A percentile compares a stretch with the other conserved stretches of the same genome.
Conservation (phyloP, 805 yeast species). For the Cyberlindnera xylosilytica region DNA sequence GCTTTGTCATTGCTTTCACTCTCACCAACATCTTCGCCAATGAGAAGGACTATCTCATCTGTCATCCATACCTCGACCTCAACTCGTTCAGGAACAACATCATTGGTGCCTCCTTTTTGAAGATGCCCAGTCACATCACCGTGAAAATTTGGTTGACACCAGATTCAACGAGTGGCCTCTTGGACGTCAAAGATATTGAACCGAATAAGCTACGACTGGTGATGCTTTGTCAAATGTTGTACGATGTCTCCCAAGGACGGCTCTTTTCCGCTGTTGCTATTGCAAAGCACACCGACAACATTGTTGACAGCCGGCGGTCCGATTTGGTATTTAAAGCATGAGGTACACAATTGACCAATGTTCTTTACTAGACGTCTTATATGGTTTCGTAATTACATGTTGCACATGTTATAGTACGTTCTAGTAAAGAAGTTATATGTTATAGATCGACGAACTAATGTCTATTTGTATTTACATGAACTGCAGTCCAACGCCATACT, state of each 20-base stretch:
- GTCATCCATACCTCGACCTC: background rate
- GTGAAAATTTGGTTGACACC: background rate
- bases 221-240: background rate
- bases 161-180: too few relatives aligned
- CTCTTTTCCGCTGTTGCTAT: background rate
- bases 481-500: slow-evolving; percentile 61
- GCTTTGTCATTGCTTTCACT: background rate
- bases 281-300: background rate
- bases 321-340: background rate
- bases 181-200: background rate
- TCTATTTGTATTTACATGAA: slow-evolving; percentile 39
- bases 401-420: too few relatives aligned
- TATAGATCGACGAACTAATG: background rate
- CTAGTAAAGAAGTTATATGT: too few relatives aligned
- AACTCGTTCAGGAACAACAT: background rate
- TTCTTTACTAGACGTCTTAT: too few relatives aligned
- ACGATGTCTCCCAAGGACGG: background rate
- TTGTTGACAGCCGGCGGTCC: background rate
- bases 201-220: background rate
- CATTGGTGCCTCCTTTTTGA: background rate
- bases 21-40: background rate
- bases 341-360: too few relatives aligned
- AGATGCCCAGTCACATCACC: background rate
- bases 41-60: background rate
- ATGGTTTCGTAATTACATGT: too few relatives aligned